Percentiles rank a stretch among this genome's conserved stretches.
phyloP scores from a whole-genome alignment of 163 green algal species.

The Scenedesmus sp. region DNA sequence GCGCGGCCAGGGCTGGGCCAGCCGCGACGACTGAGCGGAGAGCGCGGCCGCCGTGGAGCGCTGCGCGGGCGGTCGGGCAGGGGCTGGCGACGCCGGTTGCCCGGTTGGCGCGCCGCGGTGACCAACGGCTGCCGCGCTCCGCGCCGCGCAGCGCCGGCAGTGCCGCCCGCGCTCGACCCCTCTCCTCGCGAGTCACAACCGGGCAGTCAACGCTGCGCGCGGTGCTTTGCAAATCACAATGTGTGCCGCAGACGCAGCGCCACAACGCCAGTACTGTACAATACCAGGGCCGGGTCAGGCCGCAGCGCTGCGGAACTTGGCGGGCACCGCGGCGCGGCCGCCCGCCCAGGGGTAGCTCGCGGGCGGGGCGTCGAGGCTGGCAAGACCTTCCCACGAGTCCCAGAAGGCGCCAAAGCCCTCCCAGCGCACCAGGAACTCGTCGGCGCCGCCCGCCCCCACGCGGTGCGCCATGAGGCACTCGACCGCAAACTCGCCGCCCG shows the following conservation, averaged over 20 bases:
- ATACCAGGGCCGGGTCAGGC: not conserved
- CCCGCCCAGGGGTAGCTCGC: constrained; percentile 20
- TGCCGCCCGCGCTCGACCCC: not conserved
- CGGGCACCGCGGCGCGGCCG: not conserved
- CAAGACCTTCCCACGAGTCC: constrained; percentile 16
- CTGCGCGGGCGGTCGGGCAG: too few species aligned
- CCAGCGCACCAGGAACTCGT: constrained; percentile 31
- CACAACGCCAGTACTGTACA: not conserved
- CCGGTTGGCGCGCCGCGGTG: too few species aligned
- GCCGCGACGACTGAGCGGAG: not conserved
- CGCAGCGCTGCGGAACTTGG: constrained; percentile 13
- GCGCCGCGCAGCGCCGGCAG: too few species aligned
- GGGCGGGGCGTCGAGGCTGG: not conserved
- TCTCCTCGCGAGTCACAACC: too few species aligned
- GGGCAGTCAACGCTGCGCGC: too few species aligned
- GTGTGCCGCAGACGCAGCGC: not conserved
- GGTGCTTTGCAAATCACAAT: too few species aligned
- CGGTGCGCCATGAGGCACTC: constrained; percentile 5
- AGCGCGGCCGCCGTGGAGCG: too few species aligned
- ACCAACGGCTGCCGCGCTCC: too few species aligned
- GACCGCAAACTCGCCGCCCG: not conserved
- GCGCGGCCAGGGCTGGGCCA: constrained; percentile 7
- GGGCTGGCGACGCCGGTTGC: too few species aligned
- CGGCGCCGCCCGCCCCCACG: not conserved
- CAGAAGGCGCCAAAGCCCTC: constrained; percentile 18